Evolutionary conservation across 352 stramenopile genomes (phyloP).

Genomic region (Globisporangium megalacanthum): DNA sequence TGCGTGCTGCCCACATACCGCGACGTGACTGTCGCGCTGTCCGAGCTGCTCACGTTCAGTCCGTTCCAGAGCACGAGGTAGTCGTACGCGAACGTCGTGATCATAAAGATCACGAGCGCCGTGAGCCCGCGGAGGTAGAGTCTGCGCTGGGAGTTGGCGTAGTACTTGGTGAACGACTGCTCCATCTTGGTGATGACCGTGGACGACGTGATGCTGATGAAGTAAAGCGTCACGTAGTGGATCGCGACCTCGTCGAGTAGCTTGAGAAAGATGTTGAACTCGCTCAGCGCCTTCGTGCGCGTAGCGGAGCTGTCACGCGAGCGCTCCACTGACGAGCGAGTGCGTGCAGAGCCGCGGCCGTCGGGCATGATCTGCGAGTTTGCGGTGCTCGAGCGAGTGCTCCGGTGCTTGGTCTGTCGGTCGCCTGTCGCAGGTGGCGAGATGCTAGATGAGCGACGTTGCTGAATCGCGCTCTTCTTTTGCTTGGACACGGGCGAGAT

Average conservation of each 20-base stretch:
- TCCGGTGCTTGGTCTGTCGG: conserved; percentile 15
- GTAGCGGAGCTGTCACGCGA: conserved; percentile 48
- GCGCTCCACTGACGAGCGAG: conserved; percentile 27
- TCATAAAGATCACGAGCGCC: conserved; percentile 62
- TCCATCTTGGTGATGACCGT: conserved; percentile 73
- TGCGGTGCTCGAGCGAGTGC: conserved; percentile 16
- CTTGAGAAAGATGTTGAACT: conserved; percentile 75
- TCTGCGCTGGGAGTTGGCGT: conserved; percentile 59
- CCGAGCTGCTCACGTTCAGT: conserved; percentile 32
- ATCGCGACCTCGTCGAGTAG: conserved; percentile 81
- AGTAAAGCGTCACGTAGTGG: conserved; percentile 75
- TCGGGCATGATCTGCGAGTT: conserved; percentile 37
- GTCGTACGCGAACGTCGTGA: conserved; percentile 66
- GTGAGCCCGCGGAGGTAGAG: conserved; percentile 58
- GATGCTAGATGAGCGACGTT: conserved; percentile 37
- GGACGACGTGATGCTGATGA: conserved; percentile 72
- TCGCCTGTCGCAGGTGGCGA: conserved; percentile 25
- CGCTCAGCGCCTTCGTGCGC: conserved; percentile 47
- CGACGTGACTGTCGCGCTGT: conserved; percentile 21
- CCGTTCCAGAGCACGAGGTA: conserved; percentile 64
- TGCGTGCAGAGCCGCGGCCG: conserved; percentile 16
- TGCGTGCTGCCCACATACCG: conserved; percentile 26
- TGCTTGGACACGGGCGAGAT: conserved; percentile 17
- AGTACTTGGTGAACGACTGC: conserved; percentile 72
- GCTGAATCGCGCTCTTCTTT: conserved; percentile 28